Base-by-base conservation (phyloP, 2,329 filamentous ascomycete genomes). In the Fusarium phyllophilum region DNA sequence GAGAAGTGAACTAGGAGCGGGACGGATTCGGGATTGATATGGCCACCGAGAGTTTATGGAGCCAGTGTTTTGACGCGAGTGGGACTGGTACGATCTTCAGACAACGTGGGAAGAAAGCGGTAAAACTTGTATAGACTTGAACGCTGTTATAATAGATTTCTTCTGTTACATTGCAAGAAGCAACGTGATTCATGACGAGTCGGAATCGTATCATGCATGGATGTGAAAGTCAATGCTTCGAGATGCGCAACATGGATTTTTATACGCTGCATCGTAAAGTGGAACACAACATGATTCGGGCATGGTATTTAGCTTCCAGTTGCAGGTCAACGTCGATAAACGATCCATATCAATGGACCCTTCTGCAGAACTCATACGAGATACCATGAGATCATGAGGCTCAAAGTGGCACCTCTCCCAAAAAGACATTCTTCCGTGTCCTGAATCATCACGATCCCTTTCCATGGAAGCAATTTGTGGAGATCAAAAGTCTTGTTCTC, bases 381-480 rank as follows among this genome's bases (percentile, higher is more conserved):
- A 64, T 36, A 33, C 44, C 48, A 36, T n/a, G 44, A 67, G 36
- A 51, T 38, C 38, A 55, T 45, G 66, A 69, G 66, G 58, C 65
- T 69, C 65, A 69, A 64, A 69, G 65, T 62, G 66, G 65, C 42
- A 29, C 61, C 13, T 31, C 45, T 61, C n/a, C 31, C 18, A 48
- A 8, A 60, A 12, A 39, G 34, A 36, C 42, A 48, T 41, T 63
- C 14, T 60, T 39, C 42, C 34, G 51, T 67, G 54, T 62, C 63
- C 66, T 55, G 24, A 66, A 68, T 60, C 65, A 75, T 77, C 73
- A 58, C 48, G 38, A 44, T 60, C 22, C 42, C 22, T 39, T 41
- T 63, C 51, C 38, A 46, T 42, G 58, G 48, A 63, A 72, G 55
- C 38, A 39, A 65, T 58, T 58, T 65, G 36, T 72, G 71, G 71